Conservation (phyloP, 2,329 filamentous ascomycete genomes). For the Metarhizium humberi region DNA sequence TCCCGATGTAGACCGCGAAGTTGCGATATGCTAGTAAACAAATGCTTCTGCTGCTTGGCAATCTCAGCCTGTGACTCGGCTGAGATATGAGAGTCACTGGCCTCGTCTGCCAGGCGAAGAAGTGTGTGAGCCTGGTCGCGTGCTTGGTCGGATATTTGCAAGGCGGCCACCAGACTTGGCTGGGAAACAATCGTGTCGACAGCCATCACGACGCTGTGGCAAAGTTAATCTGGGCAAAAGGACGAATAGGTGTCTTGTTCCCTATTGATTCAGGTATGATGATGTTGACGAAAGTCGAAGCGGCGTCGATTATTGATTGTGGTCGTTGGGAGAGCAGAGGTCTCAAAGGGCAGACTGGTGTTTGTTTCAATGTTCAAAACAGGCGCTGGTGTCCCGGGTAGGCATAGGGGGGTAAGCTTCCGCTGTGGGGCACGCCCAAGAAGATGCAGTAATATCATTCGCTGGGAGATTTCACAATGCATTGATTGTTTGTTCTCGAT, state of each 20-base stretch:
- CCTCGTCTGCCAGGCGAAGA: constrained; percentile 42
- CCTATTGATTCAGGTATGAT: background rate
- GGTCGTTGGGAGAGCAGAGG: too few relatives aligned
- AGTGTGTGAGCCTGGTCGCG: constrained; percentile 62
- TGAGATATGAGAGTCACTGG: constrained; percentile 31
- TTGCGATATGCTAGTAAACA: constrained; percentile 70
- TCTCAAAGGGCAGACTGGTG: too few relatives aligned
- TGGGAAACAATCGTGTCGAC: constrained; percentile 31
- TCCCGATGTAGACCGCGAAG: constrained; percentile 76
- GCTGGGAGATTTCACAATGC: too few relatives aligned
- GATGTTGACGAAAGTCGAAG: background rate
- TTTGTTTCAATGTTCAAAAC: too few relatives aligned
- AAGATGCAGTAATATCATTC: too few relatives aligned
- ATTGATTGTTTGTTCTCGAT: too few relatives aligned
- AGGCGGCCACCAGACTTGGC: constrained; percentile 51
- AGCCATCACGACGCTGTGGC: constrained; percentile 19
- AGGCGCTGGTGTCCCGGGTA: too few relatives aligned
- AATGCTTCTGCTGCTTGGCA: constrained; percentile 68
- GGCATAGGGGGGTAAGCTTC: too few relatives aligned
- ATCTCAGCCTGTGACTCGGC: constrained; percentile 47
- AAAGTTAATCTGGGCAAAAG: background rate
- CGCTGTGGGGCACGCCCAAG: too few relatives aligned
- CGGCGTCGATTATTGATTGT: background rate
- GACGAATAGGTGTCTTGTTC: background rate
- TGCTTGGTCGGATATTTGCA: constrained; percentile 64